These are phyloP conservation scores for Vitis hybrid DNA, from an alignment of 177 flowering plant genomes.

Conservation along the genomic window DNA sequence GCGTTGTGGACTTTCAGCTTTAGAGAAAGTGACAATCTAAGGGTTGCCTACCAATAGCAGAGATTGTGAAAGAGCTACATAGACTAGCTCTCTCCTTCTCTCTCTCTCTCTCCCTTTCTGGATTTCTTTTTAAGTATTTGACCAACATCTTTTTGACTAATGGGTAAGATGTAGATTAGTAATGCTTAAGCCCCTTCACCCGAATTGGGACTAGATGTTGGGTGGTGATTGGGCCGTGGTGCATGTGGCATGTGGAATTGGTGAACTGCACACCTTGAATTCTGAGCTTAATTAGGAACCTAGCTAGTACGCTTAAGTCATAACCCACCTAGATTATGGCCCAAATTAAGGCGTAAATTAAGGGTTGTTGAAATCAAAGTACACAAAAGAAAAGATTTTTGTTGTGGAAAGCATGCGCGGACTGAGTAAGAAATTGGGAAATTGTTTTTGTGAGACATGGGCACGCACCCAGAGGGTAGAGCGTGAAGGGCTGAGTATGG, in stretches of 20 bases:
- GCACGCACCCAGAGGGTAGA: slow-evolving; percentile 8
- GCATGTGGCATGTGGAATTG: background rate
- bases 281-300: slow-evolving; percentile 9
- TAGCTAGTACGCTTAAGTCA: slow-evolving; percentile 9
- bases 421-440: background rate
- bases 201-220: background rate
- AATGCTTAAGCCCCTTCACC: background rate
- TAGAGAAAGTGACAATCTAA: slow-evolving; percentile 15
- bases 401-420: background rate
- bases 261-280: background rate
- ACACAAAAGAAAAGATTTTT: background rate
- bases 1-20: slow-evolving; percentile 16
- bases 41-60: slow-evolving; percentile 20
- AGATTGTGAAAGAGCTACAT: background rate
- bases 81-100: too few species aligned
- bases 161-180: slow-evolving; percentile 2
- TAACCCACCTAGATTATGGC: slow-evolving; percentile 15
- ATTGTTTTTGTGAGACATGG: background rate
- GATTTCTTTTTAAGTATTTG: slow-evolving; percentile 18
- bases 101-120: background rate
- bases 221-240: background rate
- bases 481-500: slow-evolving; percentile 9
- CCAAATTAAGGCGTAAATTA: slow-evolving; percentile 30
- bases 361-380: slow-evolving; percentile 24
- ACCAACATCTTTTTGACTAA: slow-evolving; percentile 6